Conservation (phyloP, 352 stramenopile species). For the Phytopythium vexans region DNA sequence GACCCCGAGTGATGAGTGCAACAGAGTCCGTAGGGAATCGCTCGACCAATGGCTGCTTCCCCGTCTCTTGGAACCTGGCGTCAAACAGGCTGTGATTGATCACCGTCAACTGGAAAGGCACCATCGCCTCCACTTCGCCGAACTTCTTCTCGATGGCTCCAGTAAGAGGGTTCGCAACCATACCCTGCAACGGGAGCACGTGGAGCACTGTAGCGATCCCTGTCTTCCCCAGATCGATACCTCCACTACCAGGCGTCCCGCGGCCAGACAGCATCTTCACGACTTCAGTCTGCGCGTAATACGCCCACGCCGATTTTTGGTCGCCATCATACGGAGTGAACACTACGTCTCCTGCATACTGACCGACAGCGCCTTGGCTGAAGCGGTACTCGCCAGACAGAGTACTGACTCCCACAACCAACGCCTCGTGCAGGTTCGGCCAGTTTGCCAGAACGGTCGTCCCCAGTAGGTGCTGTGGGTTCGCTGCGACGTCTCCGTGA, state of each 20-base stretch:
- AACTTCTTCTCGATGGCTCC: conserved; percentile 96
- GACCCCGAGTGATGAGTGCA: conserved; percentile 87
- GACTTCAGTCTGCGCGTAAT: conserved; percentile 65
- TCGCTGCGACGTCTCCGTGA: conserved; percentile 8
- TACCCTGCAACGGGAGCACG: conserved; percentile 89
- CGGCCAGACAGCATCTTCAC: conserved; percentile 71
- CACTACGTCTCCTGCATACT: conserved; percentile 12
- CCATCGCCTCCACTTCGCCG: conserved; percentile 91
- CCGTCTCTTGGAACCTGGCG: conserved; percentile 90
- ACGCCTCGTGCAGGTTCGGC: conserved; percentile 97
- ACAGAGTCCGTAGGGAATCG: conserved; percentile 87
- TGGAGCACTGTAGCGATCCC: conserved; percentile 67
- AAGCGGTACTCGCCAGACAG: conserved; percentile 60
- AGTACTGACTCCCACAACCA: conserved; percentile 76
- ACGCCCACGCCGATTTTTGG: conserved; percentile 63
- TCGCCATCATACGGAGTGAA: conserved; percentile 45
- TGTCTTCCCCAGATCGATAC: conserved; percentile 90
- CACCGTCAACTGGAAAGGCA: conserved; percentile 96
- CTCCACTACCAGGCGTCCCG: conserved; percentile 83
- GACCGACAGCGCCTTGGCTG: conserved; percentile 13
- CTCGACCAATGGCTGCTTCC: conserved; percentile 76
- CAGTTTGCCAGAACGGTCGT: conserved; percentile 95
- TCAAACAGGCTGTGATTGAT: conserved; percentile 91
- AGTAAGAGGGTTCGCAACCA: conserved; percentile 93
- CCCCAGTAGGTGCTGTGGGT: conserved; percentile 45